A percentile compares a stretch with the other conserved stretches of the same genome.
Conservation (phyloP, 164 flowering plant species). For the Chimonanthus praecox region DNA sequence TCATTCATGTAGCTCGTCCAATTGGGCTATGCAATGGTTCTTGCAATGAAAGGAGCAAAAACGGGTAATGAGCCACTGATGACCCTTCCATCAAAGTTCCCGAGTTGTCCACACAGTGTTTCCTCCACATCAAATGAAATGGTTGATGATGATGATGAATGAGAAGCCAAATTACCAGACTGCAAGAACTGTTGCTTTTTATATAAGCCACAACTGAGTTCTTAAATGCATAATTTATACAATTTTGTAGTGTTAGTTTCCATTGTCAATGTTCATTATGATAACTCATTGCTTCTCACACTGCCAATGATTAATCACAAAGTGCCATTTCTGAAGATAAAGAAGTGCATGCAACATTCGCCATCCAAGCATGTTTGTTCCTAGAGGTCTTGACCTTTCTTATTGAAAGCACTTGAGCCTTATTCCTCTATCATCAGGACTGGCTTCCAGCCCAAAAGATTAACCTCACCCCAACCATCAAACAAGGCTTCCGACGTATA, state of each 20-base stretch:
- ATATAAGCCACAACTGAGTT: not conserved
- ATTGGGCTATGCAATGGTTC: too few relatives aligned
- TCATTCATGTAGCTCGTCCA: too few relatives aligned
- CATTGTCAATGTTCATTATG: not conserved
- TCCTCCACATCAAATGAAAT: conserved; percentile 10
- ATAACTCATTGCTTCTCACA: not conserved
- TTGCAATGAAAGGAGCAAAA: too few relatives aligned
- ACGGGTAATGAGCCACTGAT: conserved; percentile 20
- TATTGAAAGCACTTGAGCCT: too few relatives aligned
- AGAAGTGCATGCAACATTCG: too few relatives aligned
- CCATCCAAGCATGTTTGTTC: too few relatives aligned
- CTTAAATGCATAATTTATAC: not conserved
- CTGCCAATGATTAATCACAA: not conserved
- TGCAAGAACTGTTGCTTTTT: not conserved
- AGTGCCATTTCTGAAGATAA: too few relatives aligned
- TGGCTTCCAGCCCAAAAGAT: too few relatives aligned
- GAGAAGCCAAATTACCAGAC: not conserved
- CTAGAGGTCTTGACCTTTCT: too few relatives aligned
- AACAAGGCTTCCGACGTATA: too few relatives aligned
- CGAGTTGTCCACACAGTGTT: not conserved
- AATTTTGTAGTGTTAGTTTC: not conserved
- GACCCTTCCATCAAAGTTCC: conserved; percentile 24
- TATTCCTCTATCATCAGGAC: too few relatives aligned
- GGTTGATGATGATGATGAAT: not conserved
- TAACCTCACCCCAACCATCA: too few relatives aligned